Evolutionary conservation across 2,329 filamentous ascomycete genomes (phyloP).

Genomic region (Colletotrichum sp.): DNA sequence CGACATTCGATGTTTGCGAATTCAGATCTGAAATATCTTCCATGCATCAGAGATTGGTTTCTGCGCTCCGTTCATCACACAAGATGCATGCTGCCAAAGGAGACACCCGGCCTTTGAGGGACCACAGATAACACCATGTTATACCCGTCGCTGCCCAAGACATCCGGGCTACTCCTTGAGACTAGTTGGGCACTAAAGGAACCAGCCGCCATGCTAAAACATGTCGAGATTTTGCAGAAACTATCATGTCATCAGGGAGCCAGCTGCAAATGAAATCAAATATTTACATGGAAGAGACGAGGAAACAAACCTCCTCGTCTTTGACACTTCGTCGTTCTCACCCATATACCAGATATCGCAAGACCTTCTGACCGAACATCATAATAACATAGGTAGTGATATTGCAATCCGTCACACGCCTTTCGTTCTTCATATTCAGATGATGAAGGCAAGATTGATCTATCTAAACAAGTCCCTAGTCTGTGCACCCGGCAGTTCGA

Average conservation of each 20-base stretch:
- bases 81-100: not conserved
- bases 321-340: accelerated
- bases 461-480: not conserved
- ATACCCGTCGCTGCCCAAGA: not conserved
- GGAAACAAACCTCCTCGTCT: not conserved
- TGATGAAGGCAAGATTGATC: not conserved
- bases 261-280: accelerated
- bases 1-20: not conserved
- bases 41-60: not conserved
- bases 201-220: not conserved
- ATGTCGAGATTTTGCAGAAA: not conserved
- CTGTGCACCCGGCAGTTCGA: not conserved
- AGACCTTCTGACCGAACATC: accelerated
- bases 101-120: not conserved
- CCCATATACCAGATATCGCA: not conserved
- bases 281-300: not conserved
- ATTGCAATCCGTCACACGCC: too few species aligned
- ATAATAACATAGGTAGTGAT: not conserved
- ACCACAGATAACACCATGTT: not conserved
- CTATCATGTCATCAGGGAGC: not conserved
- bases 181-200: not conserved
- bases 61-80: not conserved
- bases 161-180: not conserved
- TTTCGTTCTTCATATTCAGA: not conserved
- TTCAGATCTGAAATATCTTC: not conserved